Base-by-base conservation (phyloP, 1,139 yeast genomes). In the Hansenula lynferdii region DNA sequence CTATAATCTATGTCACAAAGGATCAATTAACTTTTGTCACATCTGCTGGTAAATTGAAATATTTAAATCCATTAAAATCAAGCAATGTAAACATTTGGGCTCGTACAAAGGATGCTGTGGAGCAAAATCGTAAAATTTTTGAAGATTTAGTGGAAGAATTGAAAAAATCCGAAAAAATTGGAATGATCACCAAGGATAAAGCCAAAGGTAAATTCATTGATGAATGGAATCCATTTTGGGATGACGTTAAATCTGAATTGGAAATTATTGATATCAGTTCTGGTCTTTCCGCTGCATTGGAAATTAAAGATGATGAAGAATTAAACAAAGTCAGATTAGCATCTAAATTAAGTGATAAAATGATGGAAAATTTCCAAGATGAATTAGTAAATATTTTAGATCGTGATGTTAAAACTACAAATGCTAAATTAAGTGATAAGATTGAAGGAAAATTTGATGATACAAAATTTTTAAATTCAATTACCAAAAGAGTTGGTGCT, bases 341-440 rank as follows among this genome's bases (percentile, higher is more conserved):
- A 1, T 69, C 96, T 17, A 82, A 79, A 57, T 77, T 94, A 4
- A 81, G 94, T 9, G 77, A 80, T 25, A 85, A 82, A 29, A 75
- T 90, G 70, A 84, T 90, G 86, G 83, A 82, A 51, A 74, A 73
- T 39, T 83, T 92, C 62, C 82, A 90, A 29, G 90, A 89, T 55
- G 95, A 89, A 56, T 85, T 92, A 90, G 84, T 87, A 58, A 74
- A 75, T 40, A 75, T 85, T 40, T 85, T 92, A 26, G 97, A 92
- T 60, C 95, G 87, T 52, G 97, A 89, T 49, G 67, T 75, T 49
- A 80, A 79, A 50, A 78, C 87, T 35, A 67, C 94, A 27, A 90
- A 92, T 61, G 64, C 78, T 11, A 77, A 80, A 54, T 65, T 92
- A 37, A 75, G 90, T 37, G 95, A 87, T 49, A 76, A 72, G 53